Base-by-base conservation (phyloP, 2,329 filamentous ascomycete species). In the Fusarium nisikadoi region DNA sequence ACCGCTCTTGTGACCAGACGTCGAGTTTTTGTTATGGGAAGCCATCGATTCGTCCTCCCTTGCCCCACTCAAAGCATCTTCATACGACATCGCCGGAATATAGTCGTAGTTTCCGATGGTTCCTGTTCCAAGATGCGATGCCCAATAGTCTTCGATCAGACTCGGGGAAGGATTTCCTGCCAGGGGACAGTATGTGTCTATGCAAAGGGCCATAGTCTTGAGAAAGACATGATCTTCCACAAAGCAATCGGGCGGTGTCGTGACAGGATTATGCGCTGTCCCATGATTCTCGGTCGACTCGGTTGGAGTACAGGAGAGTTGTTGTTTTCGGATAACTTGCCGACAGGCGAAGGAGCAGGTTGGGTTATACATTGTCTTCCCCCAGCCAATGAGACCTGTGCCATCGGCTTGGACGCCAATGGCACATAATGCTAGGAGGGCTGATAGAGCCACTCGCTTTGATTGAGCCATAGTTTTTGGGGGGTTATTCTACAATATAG, bases 291-390 rank as follows among this genome's bases (percentile, higher is more conserved):
- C 43, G 14, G 20, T 31, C 31, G 55, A 62, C 73, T 74, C 23
- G 43, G 70, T 39, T 8, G 79, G 79, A n/a, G 78, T 80, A 72
- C 80, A 82, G 2, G 66, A 61, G 5, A 82, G 70, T n/a, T 65
- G 56, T 33, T 75, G 75, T 17, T 63, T 68, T 47, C 65, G 62
- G 50, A 82, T 60, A 39, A 80, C 74, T 23, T 64, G 67, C 14
- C 80, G 80, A 36, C 81, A 82, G 9, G 80, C 79, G 41, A 80
- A 82, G 2, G 80, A 77, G 64, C 81, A 83, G 2, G 78, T 69
- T 14, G 81, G 81, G 14, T 81, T 58, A 70, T 61, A 71, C 70
- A 83, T 78, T 0, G 74, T 77, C 59, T 80, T 82, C 17, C 81
- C 80, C 64, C 76, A 78, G 54, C 81, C 81, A 38, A 83, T 79